A percentile compares a stretch with the other conserved stretches of the same genome.
phyloP scores from a whole-genome alignment of 306 rosid species.

The Betula pendula region DNA sequence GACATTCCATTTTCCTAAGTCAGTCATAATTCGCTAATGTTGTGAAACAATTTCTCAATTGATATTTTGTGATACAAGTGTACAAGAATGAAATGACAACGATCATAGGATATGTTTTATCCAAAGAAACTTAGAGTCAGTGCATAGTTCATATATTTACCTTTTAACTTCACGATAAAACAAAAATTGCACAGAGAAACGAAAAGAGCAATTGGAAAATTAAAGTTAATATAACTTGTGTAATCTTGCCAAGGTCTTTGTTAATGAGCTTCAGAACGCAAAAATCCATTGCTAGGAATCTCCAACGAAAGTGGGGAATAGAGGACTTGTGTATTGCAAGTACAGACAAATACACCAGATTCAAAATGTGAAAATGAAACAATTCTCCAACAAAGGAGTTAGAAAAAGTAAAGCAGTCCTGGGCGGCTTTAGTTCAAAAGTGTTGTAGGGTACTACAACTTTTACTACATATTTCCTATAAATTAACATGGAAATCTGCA shows the following conservation, averaged over 20 bases:
- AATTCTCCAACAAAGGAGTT: not conserved
- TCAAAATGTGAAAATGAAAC: not conserved
- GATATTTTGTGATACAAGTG: not conserved
- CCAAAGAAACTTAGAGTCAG: not conserved
- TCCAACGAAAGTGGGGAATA: not conserved
- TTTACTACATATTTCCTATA: too few relatives aligned
- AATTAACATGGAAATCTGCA: too few relatives aligned
- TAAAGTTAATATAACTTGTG: not conserved
- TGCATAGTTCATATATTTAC: too few relatives aligned
- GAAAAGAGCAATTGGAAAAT: not conserved
- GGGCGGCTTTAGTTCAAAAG: not conserved
- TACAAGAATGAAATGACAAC: not conserved
- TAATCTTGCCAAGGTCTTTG: not conserved
- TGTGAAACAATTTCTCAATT: conserved; percentile 44
- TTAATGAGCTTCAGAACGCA: not conserved
- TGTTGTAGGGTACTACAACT: too few relatives aligned
- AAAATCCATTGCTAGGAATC: not conserved
- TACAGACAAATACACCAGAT: not conserved
- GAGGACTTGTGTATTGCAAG: not conserved
- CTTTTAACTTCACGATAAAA: too few relatives aligned
- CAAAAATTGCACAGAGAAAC: not conserved
- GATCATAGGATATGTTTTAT: not conserved
- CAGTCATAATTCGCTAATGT: conserved; percentile 69
- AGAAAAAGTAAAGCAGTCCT: not conserved
- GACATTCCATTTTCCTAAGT: conserved; percentile 16